Conservation (phyloP, 371 early-diverging fungal genomes). For the Synchytrium microbalum region DNA sequence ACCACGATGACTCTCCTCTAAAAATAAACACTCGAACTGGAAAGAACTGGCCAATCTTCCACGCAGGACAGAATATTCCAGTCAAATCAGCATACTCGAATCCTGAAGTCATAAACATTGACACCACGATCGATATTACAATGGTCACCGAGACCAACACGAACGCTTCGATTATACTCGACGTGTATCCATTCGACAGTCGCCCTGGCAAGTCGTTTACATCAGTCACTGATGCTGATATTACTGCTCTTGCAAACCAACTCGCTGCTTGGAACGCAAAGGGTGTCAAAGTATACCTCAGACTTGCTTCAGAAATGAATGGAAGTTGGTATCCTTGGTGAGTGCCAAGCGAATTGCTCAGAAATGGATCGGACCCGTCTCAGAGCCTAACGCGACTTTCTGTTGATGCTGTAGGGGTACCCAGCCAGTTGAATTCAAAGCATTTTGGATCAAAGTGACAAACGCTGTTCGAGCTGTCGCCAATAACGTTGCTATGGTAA, state of each 20-base stretch:
- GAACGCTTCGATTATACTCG: background rate
- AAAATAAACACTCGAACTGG: background rate
- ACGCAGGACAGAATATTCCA: background rate
- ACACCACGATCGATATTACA: background rate
- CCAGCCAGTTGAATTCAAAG: background rate
- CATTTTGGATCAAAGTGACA: background rate
- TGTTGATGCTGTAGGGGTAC: conserved; percentile 1
- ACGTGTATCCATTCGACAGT: background rate
- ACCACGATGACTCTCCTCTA: background rate
- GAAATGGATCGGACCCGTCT: too few species aligned
- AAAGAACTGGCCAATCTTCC: background rate
- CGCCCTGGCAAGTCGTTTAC: background rate
- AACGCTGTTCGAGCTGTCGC: background rate
- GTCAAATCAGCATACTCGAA: background rate
- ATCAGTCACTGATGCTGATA: conserved; percentile 1
- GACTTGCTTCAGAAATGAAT: conserved; percentile 2
- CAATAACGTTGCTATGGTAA: background rate
- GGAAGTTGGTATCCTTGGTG: conserved; percentile 3
- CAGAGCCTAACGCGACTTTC: too few species aligned
- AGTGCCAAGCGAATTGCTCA: too few species aligned
- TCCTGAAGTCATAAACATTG: background rate
- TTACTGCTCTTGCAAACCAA: background rate
- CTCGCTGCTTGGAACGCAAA: background rate
- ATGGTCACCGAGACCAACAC: background rate
- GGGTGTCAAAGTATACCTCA: background rate